A percentile compares a stretch with the other conserved stretches of the same genome.
Evolutionary conservation across 768 basidiomycete species (phyloP).

Genomic region (Amanita pseudoporphyria): DNA sequence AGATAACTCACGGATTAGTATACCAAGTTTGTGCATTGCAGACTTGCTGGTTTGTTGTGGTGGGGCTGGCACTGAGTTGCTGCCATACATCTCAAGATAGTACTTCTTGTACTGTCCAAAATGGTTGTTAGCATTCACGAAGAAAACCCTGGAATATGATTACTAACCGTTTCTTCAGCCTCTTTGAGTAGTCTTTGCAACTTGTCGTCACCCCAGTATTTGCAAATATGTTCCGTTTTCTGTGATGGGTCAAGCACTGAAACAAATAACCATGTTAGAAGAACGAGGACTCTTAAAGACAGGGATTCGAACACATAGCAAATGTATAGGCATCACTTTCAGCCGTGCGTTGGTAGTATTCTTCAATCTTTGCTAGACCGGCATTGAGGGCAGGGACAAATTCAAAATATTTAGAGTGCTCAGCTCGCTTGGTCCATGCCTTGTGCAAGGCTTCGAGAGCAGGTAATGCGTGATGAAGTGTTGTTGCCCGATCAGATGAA

Average conservation of each 20-base stretch:
- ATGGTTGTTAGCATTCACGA: not conserved
- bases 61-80: too few relatives aligned
- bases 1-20: too few relatives aligned
- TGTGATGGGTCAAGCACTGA: not conserved
- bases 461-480: slow-evolving; percentile 21
- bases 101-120: slow-evolving; percentile 1
- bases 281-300: too few relatives aligned
- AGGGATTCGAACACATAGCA: slow-evolving; percentile 17
- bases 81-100: not conserved
- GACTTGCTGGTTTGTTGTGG: too few relatives aligned
- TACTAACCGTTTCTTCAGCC: not conserved
- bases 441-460: slow-evolving; percentile 22
- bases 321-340: slow-evolving; percentile 21
- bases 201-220: not conserved
- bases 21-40: too few relatives aligned
- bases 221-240: not conserved
- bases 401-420: slow-evolving; percentile 11
- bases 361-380: slow-evolving; percentile 17
- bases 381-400: slow-evolving; percentile 17
- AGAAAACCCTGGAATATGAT: not conserved
- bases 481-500: slow-evolving; percentile 19
- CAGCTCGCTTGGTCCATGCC: slow-evolving; percentile 14
- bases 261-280: not conserved
- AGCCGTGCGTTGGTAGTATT: slow-evolving; percentile 22
- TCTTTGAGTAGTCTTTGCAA: not conserved